A percentile compares a stretch with the other conserved stretches of the same genome.
Evolutionary conservation across 371 early-diverging fungal genomes (phyloP).

Genomic region (Mucor plumbeus): DNA sequence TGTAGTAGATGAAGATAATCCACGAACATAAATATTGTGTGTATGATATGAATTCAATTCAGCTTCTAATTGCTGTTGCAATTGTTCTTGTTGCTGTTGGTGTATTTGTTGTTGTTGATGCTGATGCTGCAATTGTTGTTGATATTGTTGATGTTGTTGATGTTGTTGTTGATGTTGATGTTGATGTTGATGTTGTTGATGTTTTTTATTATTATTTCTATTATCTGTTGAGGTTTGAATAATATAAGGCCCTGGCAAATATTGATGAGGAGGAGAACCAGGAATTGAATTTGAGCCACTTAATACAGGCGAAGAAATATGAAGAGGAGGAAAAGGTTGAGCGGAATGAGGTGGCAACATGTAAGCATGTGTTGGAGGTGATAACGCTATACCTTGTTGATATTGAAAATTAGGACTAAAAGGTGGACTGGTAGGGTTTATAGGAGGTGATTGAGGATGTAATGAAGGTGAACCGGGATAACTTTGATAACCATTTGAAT

Average conservation of each 20-base stretch:
- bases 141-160: constrained; percentile 10
- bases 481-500: constrained; percentile 23
- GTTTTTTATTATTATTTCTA: constrained; percentile 13
- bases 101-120: not conserved
- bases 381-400: constrained; percentile 38
- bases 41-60: constrained; percentile 34
- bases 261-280: constrained; percentile 39
- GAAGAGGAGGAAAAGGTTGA: constrained; percentile 46
- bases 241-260: constrained; percentile 37
- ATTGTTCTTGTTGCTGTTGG: constrained; percentile 19
- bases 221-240: constrained; percentile 21
- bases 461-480: constrained; percentile 52
- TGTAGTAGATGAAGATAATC: constrained; percentile 68
- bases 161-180: constrained; percentile 9
- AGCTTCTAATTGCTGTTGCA: constrained; percentile 19
- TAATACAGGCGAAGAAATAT: constrained; percentile 45
- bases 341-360: constrained; percentile 36
- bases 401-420: constrained; percentile 49
- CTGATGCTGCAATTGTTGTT: constrained; percentile 17
- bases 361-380: constrained; percentile 41
- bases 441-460: constrained; percentile 48
- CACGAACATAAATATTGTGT: constrained; percentile 85
- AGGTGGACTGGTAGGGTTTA: constrained; percentile 50
- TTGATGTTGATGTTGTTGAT: not conserved
- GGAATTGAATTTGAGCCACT: constrained; percentile 48